Percentiles rank a stretch among this genome's conserved stretches.
These are phyloP conservation scores for Crucibulum laeve DNA, from an alignment of 768 basidiomycete species.

Conservation along the genomic window DNA sequence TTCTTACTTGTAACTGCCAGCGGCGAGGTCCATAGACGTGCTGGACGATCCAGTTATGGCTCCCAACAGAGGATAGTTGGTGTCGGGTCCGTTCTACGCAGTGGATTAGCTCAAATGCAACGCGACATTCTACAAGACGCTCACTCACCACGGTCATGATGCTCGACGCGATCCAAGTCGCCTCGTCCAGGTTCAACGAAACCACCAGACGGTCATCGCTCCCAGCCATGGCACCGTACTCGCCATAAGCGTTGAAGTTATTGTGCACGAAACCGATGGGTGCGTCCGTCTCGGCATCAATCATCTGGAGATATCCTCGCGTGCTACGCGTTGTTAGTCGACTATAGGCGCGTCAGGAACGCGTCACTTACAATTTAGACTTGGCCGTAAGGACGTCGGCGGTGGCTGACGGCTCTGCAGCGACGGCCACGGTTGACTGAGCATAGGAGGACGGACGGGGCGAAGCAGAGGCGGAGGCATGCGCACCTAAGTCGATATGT, in stretches of 20 bases:
- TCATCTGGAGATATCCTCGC: neutral
- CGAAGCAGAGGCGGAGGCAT: neutral
- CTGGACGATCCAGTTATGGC: constrained; percentile 7
- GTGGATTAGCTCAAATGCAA: neutral
- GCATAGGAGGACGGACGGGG: no score
- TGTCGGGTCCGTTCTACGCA: constrained; percentile 11
- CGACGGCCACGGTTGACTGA: neutral
- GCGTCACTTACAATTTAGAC: neutral
- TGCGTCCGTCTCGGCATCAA: neutral
- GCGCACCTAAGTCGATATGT: neutral
- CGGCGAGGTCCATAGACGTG: neutral
- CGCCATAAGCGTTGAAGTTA: constrained; percentile 7
- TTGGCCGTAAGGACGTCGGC: neutral
- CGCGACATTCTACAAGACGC: neutral
- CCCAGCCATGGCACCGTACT: constrained; percentile 5
- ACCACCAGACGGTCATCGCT: constrained; percentile 8
- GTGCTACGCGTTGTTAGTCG: neutral
- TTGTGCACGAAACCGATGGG: constrained; percentile 3
- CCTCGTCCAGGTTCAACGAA: constrained; percentile 4
- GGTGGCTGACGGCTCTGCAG: neutral
- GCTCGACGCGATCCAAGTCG: constrained; percentile 2
- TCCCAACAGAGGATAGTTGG: constrained; percentile 10
- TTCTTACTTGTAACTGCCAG: neutral
- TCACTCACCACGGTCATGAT: constrained; percentile 9
- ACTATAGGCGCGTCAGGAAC: neutral